Base-by-base conservation (phyloP, 1,139 yeast species). In the Geotrichum macrosporum region DNA sequence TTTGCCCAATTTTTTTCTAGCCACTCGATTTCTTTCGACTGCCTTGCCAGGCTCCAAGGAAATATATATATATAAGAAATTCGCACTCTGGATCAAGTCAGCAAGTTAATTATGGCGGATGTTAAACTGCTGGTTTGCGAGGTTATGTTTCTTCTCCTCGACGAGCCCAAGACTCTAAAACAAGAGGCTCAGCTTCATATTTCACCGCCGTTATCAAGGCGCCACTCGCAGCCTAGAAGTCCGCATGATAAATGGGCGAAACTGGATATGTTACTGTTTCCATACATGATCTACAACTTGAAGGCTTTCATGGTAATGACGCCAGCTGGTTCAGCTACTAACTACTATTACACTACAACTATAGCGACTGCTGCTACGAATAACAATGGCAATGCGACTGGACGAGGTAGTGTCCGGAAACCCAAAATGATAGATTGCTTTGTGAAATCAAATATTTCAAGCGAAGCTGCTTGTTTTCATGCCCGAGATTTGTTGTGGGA, bases 251-350 rank as follows among this genome's bases (percentile, higher is more conserved):
- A 35, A 10, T 44, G 47, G 47, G n/a, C 43, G 4, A 34, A 44
- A 13, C 37, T 47, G 21, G 50, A 47, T 13, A 26, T 20, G 15
- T 37, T 48, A 8, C 36, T 48, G 20, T 43, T 40, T 22, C 51
- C 51, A 3, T 48, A 44, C 44, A 39, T 48, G 38, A 41, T 42
- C 26, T 46, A 41, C 35, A 41, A 41, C 20, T 29, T 46, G 37
- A 44, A 44, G 36, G 43, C 36, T 12, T 31, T 19, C 31, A 44
- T 33, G 21, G 43, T 33, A n/a, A 20, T 39, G 4, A 36, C 44
- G 6, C 19, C 19, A 32, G 10, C 30, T 19, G 12, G 20, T 22
- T 24, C 37, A 4, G 31, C 22, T 35, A 2, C 41, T 41, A 3
- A 32, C 39, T 3, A 20, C 33, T 4, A 26, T 35, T 4, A 16